phyloP scores from a whole-genome alignment of 768 basidiomycete species.

The Termitomyces bulborhizus region DNA sequence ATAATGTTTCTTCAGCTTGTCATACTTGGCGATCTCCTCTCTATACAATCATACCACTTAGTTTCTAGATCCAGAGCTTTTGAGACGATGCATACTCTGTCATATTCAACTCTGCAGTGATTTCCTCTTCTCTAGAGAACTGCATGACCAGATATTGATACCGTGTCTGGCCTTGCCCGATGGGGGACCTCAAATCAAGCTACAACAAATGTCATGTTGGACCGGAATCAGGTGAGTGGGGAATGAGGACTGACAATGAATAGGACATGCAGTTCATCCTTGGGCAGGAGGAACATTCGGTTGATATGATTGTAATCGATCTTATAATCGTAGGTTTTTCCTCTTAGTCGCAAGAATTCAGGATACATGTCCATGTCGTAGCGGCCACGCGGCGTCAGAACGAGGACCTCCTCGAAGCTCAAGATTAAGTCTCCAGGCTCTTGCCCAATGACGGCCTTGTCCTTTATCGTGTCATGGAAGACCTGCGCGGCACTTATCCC shows the following conservation, averaged over 20 bases:
- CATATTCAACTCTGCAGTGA: conserved; percentile 92
- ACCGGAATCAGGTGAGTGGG: not conserved
- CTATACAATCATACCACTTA: conserved; percentile 27
- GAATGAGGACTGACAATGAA: conserved; percentile 69
- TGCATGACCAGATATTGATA: conserved; percentile 99
- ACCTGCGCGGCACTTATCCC: conserved; percentile 91
- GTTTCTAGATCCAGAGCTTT: not conserved
- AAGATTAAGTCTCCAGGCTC: conserved; percentile 88
- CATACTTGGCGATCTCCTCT: conserved; percentile 72
- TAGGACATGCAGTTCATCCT: conserved; percentile 92
- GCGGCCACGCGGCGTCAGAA: conserved; percentile 92
- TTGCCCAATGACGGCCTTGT: conserved; percentile 91
- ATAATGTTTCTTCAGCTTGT: conserved; percentile 87
- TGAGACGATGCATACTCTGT: conserved; percentile 59
- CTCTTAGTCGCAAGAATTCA: conserved; percentile 89
- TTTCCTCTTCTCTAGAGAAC: conserved; percentile 95
- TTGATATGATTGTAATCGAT: conserved; percentile 87
- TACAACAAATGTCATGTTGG: conserved; percentile 21
- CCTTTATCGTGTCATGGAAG: conserved; percentile 95
- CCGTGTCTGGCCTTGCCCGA: conserved; percentile 95
- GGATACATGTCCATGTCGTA: conserved; percentile 99
- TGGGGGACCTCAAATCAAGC: conserved; percentile 89
- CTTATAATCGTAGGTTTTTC: conserved; percentile 99
- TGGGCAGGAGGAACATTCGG: conserved; percentile 86
- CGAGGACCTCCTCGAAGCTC: conserved; percentile 92